These are phyloP conservation scores for Aciculoconidium aculeatum DNA, from an alignment of 805 yeast genomes.

Conservation along the genomic window DNA sequence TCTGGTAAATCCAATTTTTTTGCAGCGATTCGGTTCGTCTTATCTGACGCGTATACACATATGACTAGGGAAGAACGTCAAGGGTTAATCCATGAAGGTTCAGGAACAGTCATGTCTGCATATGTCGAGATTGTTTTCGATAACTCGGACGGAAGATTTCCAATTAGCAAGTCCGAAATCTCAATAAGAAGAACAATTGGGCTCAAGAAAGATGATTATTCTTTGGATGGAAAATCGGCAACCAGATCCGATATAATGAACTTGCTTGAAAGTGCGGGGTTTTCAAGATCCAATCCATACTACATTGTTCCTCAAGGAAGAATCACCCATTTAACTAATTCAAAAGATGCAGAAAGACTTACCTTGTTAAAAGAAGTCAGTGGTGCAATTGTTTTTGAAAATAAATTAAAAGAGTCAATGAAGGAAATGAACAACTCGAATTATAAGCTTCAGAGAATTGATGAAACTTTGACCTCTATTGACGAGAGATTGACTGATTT, in stretches of 20 bases:
- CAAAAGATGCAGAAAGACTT: slow-evolving; percentile 79
- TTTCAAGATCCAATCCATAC: slow-evolving; percentile 84
- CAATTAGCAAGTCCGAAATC: slow-evolving; percentile 62
- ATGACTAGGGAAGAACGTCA: slow-evolving; percentile 82
- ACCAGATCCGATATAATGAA: slow-evolving; percentile 78
- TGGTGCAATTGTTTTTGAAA: slow-evolving; percentile 89
- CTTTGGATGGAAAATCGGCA: slow-evolving; percentile 73
- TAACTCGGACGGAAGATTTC: slow-evolving; percentile 71
- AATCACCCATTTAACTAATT: slow-evolving; percentile 81
- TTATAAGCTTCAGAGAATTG: slow-evolving; percentile 64
- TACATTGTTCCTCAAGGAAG: slow-evolving; percentile 97
- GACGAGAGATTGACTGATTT: slow-evolving; percentile 71
- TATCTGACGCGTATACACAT: slow-evolving; percentile 84
- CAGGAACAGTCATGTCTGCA: slow-evolving; percentile 86
- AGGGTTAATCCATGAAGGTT: slow-evolving; percentile 83
- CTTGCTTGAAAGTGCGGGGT: slow-evolving; percentile 85
- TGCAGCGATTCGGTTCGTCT: slow-evolving; percentile 88
- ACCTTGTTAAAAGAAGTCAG: slow-evolving; percentile 83
- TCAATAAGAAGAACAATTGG: slow-evolving; percentile 85
- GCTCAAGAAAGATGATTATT: slow-evolving; percentile 86
- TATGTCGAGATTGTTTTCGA: slow-evolving; percentile 87
- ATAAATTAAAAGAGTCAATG: slow-evolving; percentile 67
- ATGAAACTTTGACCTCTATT: slow-evolving; percentile 64
- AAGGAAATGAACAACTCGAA: slow-evolving; percentile 75
- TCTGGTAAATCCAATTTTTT: slow-evolving; percentile 95